A percentile compares a stretch with the other conserved stretches of the same genome.
These are phyloP conservation scores for Aspergillus conjunctus DNA, from an alignment of 495 filamentous ascomycete genomes.

Conservation along the genomic window DNA sequence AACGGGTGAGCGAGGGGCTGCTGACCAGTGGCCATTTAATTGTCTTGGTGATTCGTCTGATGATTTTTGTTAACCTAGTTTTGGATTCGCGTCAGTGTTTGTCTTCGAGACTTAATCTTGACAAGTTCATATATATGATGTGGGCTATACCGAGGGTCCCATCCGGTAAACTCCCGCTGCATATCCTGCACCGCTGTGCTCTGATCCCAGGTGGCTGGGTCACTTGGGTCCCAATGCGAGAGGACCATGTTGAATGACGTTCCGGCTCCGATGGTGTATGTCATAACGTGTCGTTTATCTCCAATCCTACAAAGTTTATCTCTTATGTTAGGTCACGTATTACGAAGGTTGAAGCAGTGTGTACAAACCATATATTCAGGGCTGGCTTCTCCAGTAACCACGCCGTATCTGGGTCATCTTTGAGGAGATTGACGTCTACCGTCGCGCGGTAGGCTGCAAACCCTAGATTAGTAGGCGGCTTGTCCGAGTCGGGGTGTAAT, in stretches of 20 bases:
- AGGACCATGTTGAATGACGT: constrained; percentile 55
- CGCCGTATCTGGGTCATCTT: constrained; percentile 36
- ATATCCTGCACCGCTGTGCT: constrained; percentile 38
- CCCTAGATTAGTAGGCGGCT: constrained; percentile 25
- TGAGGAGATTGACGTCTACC: constrained; percentile 44
- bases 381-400: constrained; percentile 43
- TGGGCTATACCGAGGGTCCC: constrained; percentile 43
- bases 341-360: too few relatives aligned
- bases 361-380: constrained; percentile 44
- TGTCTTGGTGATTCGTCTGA: constrained; percentile 39
- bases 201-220: constrained; percentile 43
- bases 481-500: constrained; percentile 27
- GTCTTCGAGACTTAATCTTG: not conserved
- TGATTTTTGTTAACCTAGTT: constrained; percentile 41
- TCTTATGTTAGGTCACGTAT: too few relatives aligned
- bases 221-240: constrained; percentile 46
- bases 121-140: not conserved
- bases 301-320: constrained; percentile 29
- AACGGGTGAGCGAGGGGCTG: constrained; percentile 31
- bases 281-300: constrained; percentile 48
- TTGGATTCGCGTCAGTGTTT: too few relatives aligned
- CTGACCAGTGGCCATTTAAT: constrained; percentile 47
- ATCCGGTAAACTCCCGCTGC: constrained; percentile 41
- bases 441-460: constrained; percentile 48
- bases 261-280: constrained; percentile 51